Evolutionary conservation across 1,284 basidiomycete genomes (phyloP), one percentile per base, ranked within the genome.

Genomic region (Tilletia indica): DNA sequence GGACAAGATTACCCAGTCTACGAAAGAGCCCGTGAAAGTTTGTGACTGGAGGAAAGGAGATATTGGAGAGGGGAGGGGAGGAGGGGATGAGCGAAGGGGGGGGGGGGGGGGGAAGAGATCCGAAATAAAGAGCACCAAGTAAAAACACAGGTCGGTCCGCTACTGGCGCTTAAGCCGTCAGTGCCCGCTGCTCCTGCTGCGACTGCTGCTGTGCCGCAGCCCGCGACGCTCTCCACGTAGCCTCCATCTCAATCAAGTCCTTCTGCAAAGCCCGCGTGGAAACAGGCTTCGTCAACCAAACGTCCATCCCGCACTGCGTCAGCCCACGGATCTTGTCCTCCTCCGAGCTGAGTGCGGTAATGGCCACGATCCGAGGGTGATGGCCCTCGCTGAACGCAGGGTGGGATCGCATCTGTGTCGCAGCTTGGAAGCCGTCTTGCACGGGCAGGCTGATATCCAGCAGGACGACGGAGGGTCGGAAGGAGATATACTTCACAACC

Each of bases 401-500:
- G 67, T 76, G 72, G 36, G 73, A 70, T 2, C 80, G 72, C 76
- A 81, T 81, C 68, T 77, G 74, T n/a, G 69, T 12, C 47, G 74
- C 76, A 25, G 77, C 79, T 36, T 76, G 75, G 63, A 80, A 80
- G 4, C 80, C 80, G 25, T 81, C 80, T 47, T 73, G 70, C 9
- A 76, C 70, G 25, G 80, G 80, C 49, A 81, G 56, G 42, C 76
- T 77, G 42, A 81, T 81, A 69, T 81, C 80, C 25, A 81, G 75
- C 34, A 81, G 70, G 8, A 80, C 79, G 0, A 80, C 74, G 9
- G 75, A 71, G 3, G 80, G 80, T 2, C 51, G 68, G 71, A 76
- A 76, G 12, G 71, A 54, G 36, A 71, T 71, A 68, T 76, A 81
- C 56, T 75, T 74, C 56, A 71, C 69, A 0, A 80, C 78, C 2